Evolutionary conservation across 2,329 filamentous ascomycete species (phyloP).

Genomic region (Scolecobasidium constrictum): DNA sequence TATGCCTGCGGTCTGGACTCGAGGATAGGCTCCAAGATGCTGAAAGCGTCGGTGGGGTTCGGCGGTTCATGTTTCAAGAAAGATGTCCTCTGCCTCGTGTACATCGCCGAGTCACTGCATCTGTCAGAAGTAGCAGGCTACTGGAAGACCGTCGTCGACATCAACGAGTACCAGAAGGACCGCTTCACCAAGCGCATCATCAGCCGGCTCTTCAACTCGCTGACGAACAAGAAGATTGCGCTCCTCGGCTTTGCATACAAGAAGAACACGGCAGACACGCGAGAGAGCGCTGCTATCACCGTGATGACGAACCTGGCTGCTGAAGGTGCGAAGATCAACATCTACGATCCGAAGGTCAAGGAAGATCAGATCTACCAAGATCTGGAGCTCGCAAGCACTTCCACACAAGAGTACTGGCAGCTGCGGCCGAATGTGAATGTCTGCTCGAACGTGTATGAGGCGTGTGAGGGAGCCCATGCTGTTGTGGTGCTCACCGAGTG

Average conservation of each 20-base stretch:
- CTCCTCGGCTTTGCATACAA: conserved; percentile 70
- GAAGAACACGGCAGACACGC: conserved; percentile 64
- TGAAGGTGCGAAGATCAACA: conserved; percentile 53
- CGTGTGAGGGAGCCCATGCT: conserved; percentile 6
- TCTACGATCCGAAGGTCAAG: conserved; percentile 48
- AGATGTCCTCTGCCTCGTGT: conserved; percentile 64
- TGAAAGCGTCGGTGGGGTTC: conserved; percentile 68
- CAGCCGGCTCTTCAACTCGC: conserved; percentile 55
- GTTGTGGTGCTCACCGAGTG: conserved; percentile 10
- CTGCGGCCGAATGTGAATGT: conserved; percentile 10
- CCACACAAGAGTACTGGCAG: conserved; percentile 4
- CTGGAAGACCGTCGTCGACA: conserved; percentile 60
- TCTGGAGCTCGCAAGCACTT: conserved; percentile 4
- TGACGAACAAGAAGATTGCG: conserved; percentile 57
- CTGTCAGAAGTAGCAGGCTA: conserved; percentile 62
- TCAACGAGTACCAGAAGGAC: conserved; percentile 64
- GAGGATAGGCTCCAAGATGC: conserved; percentile 60
- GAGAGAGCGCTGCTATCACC: conserved; percentile 58
- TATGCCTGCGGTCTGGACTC: conserved; percentile 56
- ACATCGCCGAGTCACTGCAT: conserved; percentile 59
- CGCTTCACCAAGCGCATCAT: conserved; percentile 58
- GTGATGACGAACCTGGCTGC: conserved; percentile 55
- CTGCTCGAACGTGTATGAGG: conserved; percentile 10
- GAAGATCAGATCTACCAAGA: conserved; percentile 6
- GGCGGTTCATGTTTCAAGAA: conserved; percentile 75